Conservation (phyloP, 2,329 filamentous ascomycete genomes). For the Corniculantispora saksenae region DNA sequence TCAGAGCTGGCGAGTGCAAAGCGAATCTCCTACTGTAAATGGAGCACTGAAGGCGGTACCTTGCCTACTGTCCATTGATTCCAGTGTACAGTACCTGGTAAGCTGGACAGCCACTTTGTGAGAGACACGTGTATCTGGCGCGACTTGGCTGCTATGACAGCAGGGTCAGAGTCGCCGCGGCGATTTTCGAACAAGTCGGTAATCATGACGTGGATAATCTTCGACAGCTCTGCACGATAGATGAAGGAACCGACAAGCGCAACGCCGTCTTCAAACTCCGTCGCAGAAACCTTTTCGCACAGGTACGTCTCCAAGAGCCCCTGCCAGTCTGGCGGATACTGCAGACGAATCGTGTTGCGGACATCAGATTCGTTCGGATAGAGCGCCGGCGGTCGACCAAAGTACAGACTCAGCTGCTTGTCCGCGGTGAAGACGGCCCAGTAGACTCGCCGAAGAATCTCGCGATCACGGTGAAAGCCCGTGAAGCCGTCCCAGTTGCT, state of each 20-base stretch:
- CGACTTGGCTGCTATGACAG: conserved; percentile 43
- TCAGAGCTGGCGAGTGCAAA: not conserved
- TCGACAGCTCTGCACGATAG: conserved; percentile 49
- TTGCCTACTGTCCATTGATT: conserved; percentile 51
- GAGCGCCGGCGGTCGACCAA: conserved; percentile 51
- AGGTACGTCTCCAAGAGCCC: conserved; percentile 50
- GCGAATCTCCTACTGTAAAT: conserved; percentile 41
- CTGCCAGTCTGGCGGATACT: conserved; percentile 51
- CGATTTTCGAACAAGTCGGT: conserved; percentile 53
- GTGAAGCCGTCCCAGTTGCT: conserved; percentile 48
- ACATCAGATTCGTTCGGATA: conserved; percentile 53
- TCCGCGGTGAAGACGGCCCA: conserved; percentile 53
- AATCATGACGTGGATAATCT: conserved; percentile 52
- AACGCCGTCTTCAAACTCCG: conserved; percentile 48
- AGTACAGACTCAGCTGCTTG: conserved; percentile 53
- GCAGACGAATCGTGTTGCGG: conserved; percentile 48
- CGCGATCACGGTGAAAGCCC: conserved; percentile 43
- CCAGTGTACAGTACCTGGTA: conserved; percentile 51
- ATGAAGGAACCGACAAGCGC: conserved; percentile 47
- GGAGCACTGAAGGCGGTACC: conserved; percentile 47
- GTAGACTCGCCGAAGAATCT: conserved; percentile 50
- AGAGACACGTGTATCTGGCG: conserved; percentile 49
- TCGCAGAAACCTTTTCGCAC: conserved; percentile 43
- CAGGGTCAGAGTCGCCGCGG: conserved; percentile 40
- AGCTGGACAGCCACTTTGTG: conserved; percentile 46